Conservation (phyloP, 441 rosid genomes). For the Populus hybrid region DNA sequence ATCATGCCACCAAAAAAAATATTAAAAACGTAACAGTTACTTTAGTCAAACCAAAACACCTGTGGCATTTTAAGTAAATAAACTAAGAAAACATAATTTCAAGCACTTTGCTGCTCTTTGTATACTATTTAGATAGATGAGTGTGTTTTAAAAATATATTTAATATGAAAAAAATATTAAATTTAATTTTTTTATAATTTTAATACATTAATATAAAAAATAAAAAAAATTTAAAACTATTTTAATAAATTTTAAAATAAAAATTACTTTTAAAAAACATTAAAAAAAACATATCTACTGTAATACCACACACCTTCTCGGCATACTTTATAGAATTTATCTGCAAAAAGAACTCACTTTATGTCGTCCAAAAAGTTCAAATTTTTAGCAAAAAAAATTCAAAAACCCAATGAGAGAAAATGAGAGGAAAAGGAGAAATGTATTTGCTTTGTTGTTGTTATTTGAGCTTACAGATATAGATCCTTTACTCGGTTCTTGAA, state of each 20-base stretch:
- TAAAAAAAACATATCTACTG: too few species aligned
- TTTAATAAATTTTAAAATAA: too few species aligned
- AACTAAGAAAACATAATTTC: not conserved
- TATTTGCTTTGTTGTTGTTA: not conserved
- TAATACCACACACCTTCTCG: too few species aligned
- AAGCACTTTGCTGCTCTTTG: not conserved
- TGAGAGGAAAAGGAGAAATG: conserved; percentile 5
- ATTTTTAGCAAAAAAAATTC: not conserved
- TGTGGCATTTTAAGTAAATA: conserved; percentile 19
- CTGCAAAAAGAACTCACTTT: not conserved
- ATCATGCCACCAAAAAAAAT: not conserved
- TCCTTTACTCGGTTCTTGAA: not conserved
- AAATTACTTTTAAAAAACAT: too few species aligned
- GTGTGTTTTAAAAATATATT: too few species aligned
- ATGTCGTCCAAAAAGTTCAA: not conserved
- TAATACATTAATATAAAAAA: too few species aligned
- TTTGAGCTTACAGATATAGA: not conserved
- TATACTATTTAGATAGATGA: not conserved
- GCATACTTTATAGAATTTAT: too few species aligned
- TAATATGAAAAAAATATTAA: too few species aligned
- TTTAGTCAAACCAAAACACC: too few species aligned
- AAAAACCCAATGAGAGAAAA: not conserved
- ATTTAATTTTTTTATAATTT: too few species aligned
- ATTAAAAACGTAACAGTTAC: not conserved
- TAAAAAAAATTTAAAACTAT: too few species aligned